Evolutionary conservation across 306 rosid species (phyloP).

Genomic region (Canavalia ensiformis): DNA sequence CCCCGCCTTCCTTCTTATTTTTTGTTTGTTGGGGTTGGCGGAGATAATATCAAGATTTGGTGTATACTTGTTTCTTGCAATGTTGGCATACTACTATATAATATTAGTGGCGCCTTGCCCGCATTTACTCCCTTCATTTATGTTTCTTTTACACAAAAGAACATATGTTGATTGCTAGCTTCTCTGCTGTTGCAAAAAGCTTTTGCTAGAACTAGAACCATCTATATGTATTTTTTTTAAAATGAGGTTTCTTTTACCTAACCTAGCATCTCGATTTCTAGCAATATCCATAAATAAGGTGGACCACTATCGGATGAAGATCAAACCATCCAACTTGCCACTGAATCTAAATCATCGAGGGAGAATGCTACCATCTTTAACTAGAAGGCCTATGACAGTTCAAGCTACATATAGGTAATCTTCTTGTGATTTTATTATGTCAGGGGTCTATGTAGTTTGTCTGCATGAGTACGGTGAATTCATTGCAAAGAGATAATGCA

Average conservation of each 20-base stretch:
- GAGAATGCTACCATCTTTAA: slow-evolving; percentile 53
- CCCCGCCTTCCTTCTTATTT: neutral
- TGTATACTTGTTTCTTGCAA: neutral
- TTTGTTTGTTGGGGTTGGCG: neutral
- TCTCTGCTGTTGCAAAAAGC: neutral
- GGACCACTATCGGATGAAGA: slow-evolving; percentile 53
- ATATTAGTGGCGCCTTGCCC: neutral
- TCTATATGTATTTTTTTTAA: slow-evolving; percentile 8
- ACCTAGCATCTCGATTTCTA: slow-evolving; percentile 35
- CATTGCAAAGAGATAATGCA: slow-evolving; percentile 7
- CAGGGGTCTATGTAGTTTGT: slow-evolving; percentile 12
- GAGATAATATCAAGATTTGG: neutral
- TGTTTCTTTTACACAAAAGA: slow-evolving; percentile 5
- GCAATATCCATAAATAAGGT: slow-evolving; percentile 58
- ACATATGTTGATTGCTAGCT: slow-evolving; percentile 12
- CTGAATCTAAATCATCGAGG: slow-evolving; percentile 50
- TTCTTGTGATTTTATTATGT: slow-evolving; percentile 12
- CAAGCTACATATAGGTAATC: slow-evolving; percentile 82
- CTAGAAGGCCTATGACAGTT: slow-evolving; percentile 67
- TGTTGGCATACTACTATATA: neutral
- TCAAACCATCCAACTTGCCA: slow-evolving; percentile 53
- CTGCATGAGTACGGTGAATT: slow-evolving; percentile 8
- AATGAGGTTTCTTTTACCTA: neutral
- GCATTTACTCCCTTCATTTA: neutral
- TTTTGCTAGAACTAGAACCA: slow-evolving; percentile 57